Evolutionary conservation across 768 basidiomycete genomes (phyloP).

Genomic region (Thelephora ganbajun): DNA sequence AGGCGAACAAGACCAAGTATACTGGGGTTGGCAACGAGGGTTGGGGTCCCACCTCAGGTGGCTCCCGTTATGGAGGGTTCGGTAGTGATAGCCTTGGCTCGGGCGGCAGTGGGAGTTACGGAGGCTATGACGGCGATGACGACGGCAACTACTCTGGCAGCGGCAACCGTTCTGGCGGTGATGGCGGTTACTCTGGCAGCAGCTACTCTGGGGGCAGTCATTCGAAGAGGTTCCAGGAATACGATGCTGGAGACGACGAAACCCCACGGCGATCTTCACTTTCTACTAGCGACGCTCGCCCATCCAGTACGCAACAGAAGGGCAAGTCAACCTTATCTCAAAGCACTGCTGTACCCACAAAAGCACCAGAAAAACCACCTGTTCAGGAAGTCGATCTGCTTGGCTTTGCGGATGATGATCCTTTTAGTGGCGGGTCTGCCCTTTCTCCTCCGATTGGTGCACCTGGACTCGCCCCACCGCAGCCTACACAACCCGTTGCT

Average conservation of each 20-base stretch:
- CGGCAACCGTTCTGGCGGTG: slow-evolving; percentile 20
- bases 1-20: slow-evolving; percentile 83
- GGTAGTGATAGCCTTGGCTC: slow-evolving; percentile 36
- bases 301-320: slow-evolving; percentile 15
- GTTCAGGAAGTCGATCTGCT: slow-evolving; percentile 48
- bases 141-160: slow-evolving; percentile 19
- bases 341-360: slow-evolving; percentile 19
- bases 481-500: slow-evolving; percentile 24
- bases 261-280: slow-evolving; percentile 25
- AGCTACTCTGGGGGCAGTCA: slow-evolving; percentile 48
- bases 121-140: slow-evolving; percentile 27
- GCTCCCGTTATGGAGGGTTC: slow-evolving; percentile 57
- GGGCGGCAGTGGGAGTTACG: slow-evolving; percentile 10
- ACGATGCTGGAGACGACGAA: slow-evolving; percentile 95
- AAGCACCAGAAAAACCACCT: slow-evolving; percentile 30
- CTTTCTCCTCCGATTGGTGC: slow-evolving; percentile 12
- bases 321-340: slow-evolving; percentile 22
- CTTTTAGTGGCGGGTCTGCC: slow-evolving; percentile 22
- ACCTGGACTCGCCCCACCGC: slow-evolving; percentile 18
- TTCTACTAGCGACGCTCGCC: slow-evolving; percentile 18
- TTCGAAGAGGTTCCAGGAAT: slow-evolving; percentile 72
- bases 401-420: slow-evolving; percentile 61
- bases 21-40: slow-evolving; percentile 70
- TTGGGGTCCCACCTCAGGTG: slow-evolving; percentile 43
- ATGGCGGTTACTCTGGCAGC: slow-evolving; percentile 24